phyloP scores from a whole-genome alignment of 192 early-diverging fungal species.

The Geranomyces variabilis region DNA sequence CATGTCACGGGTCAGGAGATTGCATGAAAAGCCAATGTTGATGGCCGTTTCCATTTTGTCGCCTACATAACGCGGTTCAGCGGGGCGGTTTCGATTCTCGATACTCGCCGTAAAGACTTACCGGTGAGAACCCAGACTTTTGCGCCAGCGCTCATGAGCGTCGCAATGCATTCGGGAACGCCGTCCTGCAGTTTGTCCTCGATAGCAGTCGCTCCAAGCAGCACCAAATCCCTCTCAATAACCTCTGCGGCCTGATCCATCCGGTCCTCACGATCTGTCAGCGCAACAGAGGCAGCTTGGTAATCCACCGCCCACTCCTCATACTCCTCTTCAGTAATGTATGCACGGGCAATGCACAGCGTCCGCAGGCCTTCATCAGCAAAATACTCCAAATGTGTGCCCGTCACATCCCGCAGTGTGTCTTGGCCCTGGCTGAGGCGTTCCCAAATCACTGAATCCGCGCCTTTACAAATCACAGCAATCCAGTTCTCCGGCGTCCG shows the following conservation, averaged over 20 bases:
- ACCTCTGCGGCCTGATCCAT: conserved; percentile 77
- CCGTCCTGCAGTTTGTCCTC: conserved; percentile 98
- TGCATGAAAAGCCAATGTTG: conserved; percentile 95
- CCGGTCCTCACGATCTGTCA: conserved; percentile 79
- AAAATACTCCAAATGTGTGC: conserved; percentile 81
- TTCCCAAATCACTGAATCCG: conserved; percentile 91
- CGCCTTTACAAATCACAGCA: conserved; percentile 89
- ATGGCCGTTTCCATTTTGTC: conserved; percentile 98
- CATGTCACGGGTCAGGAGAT: conserved; percentile 83
- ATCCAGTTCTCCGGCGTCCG: conserved; percentile 61
- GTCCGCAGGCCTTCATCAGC: conserved; percentile 78
- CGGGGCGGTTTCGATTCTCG: not conserved
- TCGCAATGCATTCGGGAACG: conserved; percentile 90
- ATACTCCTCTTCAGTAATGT: conserved; percentile 75
- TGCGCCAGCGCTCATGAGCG: conserved; percentile 82
- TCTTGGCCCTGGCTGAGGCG: conserved; percentile 75
- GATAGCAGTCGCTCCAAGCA: conserved; percentile 96
- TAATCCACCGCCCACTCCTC: conserved; percentile 70
- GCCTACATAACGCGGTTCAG: conserved; percentile 38
- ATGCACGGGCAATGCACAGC: conserved; percentile 78
- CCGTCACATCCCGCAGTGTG: conserved; percentile 67
- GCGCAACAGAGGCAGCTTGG: conserved; percentile 69
- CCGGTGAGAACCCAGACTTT: conserved; percentile 97
- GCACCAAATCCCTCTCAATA: conserved; percentile 77
- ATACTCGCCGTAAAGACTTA: not conserved